Evolutionary conservation across 2,329 filamentous ascomycete species (phyloP).

Genomic region (Endocalyx cinctus): DNA sequence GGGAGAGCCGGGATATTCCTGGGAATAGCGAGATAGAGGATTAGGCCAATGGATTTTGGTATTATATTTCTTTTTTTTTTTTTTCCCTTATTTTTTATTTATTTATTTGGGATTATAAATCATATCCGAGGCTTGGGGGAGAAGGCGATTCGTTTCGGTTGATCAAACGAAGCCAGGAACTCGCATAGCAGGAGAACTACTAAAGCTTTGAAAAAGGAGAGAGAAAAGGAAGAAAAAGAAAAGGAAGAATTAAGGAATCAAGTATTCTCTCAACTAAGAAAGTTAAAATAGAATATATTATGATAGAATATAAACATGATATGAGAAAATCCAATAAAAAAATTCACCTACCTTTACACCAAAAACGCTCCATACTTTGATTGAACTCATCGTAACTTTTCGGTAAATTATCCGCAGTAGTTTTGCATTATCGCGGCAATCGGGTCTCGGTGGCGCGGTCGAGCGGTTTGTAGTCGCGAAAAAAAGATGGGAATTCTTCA

Average conservation of each 20-base stretch:
- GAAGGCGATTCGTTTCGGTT: constrained; percentile 2
- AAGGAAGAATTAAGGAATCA: not conserved
- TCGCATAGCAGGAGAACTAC: too few relatives aligned
- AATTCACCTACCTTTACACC: constrained; percentile 17
- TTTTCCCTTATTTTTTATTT: too few relatives aligned
- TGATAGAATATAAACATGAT: not conserved
- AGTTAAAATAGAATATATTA: not conserved
- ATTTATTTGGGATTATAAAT: too few relatives aligned
- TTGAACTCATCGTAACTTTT: constrained; percentile 15
- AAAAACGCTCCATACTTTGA: constrained; percentile 20
- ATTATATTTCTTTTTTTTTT: too few relatives aligned
- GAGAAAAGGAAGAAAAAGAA: not conserved
- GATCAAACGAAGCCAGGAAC: constrained; percentile 8
- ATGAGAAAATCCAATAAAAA: too few relatives aligned
- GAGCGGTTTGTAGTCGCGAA: constrained; percentile 9
- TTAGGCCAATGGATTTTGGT: constrained; percentile 11
- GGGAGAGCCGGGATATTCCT: constrained; percentile 10
- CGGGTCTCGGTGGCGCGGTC: constrained; percentile 16
- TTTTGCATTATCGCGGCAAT: constrained; percentile 4
- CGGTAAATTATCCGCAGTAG: constrained; percentile 11
- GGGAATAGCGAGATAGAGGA: constrained; percentile 10
- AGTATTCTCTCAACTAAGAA: not conserved
- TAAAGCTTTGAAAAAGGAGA: too few relatives aligned
- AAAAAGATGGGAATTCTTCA: constrained; percentile 3
- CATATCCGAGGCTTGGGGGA: too few relatives aligned